These are phyloP conservation scores for Toxoplasma gondii DNA, from an alignment of 169 alveolate species.

Conservation along the genomic window DNA sequence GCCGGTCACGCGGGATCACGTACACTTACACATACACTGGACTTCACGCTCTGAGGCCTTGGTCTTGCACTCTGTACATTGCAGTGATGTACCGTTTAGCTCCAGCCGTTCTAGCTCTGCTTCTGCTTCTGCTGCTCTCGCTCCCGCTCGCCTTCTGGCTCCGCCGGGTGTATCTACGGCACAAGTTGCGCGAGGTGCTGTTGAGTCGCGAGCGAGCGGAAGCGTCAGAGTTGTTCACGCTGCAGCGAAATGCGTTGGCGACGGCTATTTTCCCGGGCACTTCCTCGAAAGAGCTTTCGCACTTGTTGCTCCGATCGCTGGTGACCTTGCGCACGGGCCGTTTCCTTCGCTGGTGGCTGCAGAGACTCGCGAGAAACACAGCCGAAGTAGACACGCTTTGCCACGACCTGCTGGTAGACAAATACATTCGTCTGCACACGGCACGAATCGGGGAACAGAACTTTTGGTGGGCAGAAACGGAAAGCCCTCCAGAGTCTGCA, in stretches of 20 bases:
- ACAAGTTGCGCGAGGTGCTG: neutral
- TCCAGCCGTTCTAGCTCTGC: neutral
- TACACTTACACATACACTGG: conserved; percentile 28
- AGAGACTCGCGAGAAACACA: neutral
- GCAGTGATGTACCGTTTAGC: neutral
- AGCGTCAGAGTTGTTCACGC: neutral
- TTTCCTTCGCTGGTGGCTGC: conserved; percentile 24
- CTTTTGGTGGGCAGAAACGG: conserved; percentile 24
- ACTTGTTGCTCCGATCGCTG: neutral
- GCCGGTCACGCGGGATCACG: conserved; percentile 35
- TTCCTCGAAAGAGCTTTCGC: neutral
- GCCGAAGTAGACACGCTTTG: conserved; percentile 24
- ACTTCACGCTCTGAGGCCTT: neutral
- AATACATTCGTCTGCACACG: neutral
- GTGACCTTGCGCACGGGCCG: neutral
- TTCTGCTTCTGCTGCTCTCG: neutral
- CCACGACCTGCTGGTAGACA: neutral
- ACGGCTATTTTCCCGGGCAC: neutral
- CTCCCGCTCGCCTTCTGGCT: conserved; percentile 30
- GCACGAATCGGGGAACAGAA: neutral
- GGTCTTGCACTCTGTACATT: neutral
- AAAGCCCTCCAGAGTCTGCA: too few species aligned
- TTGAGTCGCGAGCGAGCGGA: neutral
- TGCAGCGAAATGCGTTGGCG: neutral
- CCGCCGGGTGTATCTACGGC: conserved; percentile 30